Percentiles rank a stretch among this genome's conserved stretches.
Evolutionary conservation across 75 land plant species (phyloP).

Genomic region (Adiantum capillusveneris): DNA sequence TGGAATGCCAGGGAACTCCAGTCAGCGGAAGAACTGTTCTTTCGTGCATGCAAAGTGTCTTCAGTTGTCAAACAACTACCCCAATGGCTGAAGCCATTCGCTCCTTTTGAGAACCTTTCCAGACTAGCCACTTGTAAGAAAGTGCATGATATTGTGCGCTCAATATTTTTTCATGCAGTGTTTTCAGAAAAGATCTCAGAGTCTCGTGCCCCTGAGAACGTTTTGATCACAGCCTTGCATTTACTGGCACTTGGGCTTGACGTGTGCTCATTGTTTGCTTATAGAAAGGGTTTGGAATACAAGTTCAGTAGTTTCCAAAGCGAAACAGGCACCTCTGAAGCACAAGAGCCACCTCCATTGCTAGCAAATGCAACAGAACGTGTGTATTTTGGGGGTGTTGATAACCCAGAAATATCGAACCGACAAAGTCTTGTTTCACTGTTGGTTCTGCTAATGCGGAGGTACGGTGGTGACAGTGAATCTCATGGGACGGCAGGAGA

Average conservation of each 20-base stretch:
- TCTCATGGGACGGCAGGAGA: slow-evolving; percentile 20
- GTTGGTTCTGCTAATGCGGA: slow-evolving; percentile 59
- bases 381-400: slow-evolving; percentile 23
- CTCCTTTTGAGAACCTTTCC: slow-evolving; percentile 45
- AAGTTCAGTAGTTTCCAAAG: background rate
- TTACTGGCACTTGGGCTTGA: slow-evolving; percentile 74
- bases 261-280: slow-evolving; percentile 28
- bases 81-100: slow-evolving; percentile 61
- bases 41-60: slow-evolving; percentile 59
- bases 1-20: slow-evolving; percentile 86
- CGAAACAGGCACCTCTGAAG: background rate
- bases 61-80: slow-evolving; percentile 69
- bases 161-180: slow-evolving; percentile 70
- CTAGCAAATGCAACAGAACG: slow-evolving; percentile 54
- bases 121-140: slow-evolving; percentile 51
- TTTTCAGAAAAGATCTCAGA: slow-evolving; percentile 37
- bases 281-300: background rate
- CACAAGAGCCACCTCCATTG: slow-evolving; percentile 35
- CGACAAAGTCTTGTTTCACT: slow-evolving; percentile 68
- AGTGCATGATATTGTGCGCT: slow-evolving; percentile 50
- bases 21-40: slow-evolving; percentile 83
- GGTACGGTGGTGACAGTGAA: slow-evolving; percentile 35
- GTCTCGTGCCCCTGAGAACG: slow-evolving; percentile 81
- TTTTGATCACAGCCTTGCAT: slow-evolving; percentile 75
- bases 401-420: slow-evolving; percentile 19